Evolutionary conservation across 306 rosid species (phyloP), one percentile per base, ranked within the genome.

Genomic region (Myrica gale): DNA sequence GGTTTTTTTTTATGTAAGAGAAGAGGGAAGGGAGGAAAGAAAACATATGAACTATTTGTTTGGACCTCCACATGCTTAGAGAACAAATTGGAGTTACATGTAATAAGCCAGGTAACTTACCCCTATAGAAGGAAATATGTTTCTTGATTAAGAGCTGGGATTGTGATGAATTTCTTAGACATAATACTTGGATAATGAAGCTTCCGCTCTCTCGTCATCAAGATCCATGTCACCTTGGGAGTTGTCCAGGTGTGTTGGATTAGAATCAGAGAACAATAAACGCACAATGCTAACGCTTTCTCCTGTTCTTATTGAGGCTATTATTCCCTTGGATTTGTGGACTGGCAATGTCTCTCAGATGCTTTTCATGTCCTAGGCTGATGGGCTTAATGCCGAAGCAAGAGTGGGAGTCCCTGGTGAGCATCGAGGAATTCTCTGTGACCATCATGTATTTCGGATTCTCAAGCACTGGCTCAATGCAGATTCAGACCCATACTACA

Each of bases 321-420:
- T 63, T 7, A 46, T 9, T 16, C 9, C 8, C 16, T 66, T 48
- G 20, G 53, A 45, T 45, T 43, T 9, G 8, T 73, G 42, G 13
- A 39, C 2, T 74, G 56, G 9, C 71, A 6, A 42, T 69, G 0
- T 74, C 47, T 71, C 16, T 23, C 26, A 42, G 17, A 37, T 69
- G 7, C 48, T 54, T 55, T 75, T 50, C 21, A 62, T 47, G 41
- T 73, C 81, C 76, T 92, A 95, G 99, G 97, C 93, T 48, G 99
- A 95, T 77, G 97, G 99, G 51, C 92, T 95, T 4, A 50, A 89
- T 48, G 99, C 99, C 20, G 97, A 82, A 77, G 97, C 96, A 71
- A 88, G 99, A 83, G 85, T 95, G 79, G 99, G 97, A 76, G 85
- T 95, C 51, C 97, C 96, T 0, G 97, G 97, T 26, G 93, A 95